Evolutionary conservation across 2,329 filamentous ascomycete species (phyloP), one percentile per base, ranked within the genome.

Genomic region (Knufia fluminis): DNA sequence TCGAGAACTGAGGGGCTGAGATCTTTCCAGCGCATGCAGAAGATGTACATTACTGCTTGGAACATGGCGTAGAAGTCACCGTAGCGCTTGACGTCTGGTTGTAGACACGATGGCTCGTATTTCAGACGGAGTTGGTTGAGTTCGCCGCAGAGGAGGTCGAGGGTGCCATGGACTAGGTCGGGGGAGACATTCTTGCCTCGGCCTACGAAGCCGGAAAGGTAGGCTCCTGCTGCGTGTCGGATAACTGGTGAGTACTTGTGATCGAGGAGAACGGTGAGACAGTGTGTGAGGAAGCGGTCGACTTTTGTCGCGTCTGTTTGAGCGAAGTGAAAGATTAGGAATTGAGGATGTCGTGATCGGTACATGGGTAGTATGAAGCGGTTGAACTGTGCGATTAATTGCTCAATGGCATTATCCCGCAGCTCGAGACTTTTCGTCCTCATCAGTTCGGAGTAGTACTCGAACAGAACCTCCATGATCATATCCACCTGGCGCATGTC

Each of bases 21-120:
- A 61, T 97, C 91, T 53, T 88, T 84, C 92, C 92, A 98, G 49
- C 92, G 83, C 73, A 98, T 98, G 72, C 92, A 98, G 68, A 94
- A 96, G 52, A 94, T 91, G 70, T 96, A 96, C 20, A 96, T 77
- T 2, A 94, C 74, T 1, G 89, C 89, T 66, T 96, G 90, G n/a
- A 85, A 81, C 42, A 89, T 80, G 16, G 86, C 82, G 65, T 96
- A 96, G 68, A 94, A 95, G 12, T 85, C 80, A 42, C 82, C 80
- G 63, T 91, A 95, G 41, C 85, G 82, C 54, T 83, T 82, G 50
- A 94, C 77, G 64, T 98, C 89, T 0, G 92, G 92, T 2, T 88
- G 89, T 14, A 81, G 82, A 64, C 89, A 94, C 24, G 75, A 72
- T 3, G 77, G 72, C 63, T 94, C 85, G 64, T 89, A 83, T 41